Evolutionary conservation across 768 basidiomycete genomes (phyloP).

Genomic region (Kwoniella europaea): DNA sequence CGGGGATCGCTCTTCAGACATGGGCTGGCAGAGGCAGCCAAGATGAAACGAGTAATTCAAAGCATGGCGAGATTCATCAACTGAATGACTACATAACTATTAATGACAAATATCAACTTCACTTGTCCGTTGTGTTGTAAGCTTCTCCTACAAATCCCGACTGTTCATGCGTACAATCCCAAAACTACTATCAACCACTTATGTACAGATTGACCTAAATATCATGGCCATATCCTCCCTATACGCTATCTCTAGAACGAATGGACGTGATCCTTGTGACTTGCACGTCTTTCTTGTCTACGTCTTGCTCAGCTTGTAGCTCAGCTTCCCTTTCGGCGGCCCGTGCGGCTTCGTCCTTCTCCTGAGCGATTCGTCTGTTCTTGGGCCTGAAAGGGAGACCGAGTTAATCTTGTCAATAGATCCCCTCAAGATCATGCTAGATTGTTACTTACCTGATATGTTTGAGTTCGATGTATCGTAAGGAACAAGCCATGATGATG

Average conservation of each 20-base stretch:
- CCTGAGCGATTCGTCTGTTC: slow-evolving; percentile 18
- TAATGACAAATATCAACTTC: too few relatives aligned
- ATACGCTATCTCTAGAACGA: not conserved
- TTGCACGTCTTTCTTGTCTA: slow-evolving; percentile 15
- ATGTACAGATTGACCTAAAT: too few relatives aligned
- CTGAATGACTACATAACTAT: too few relatives aligned
- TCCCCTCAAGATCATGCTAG: not conserved
- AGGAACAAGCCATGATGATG: slow-evolving; percentile 33
- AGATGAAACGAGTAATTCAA: too few relatives aligned
- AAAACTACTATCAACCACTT: too few relatives aligned
- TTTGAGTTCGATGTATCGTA: slow-evolving; percentile 46
- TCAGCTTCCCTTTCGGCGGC: slow-evolving; percentile 11
- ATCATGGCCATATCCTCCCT: not conserved
- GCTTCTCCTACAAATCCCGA: too few relatives aligned
- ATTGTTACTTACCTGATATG: slow-evolving; percentile 32
- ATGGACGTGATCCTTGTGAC: slow-evolving; percentile 3
- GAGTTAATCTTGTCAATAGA: not conserved
- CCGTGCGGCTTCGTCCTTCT: slow-evolving; percentile 14
- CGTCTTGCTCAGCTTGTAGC: slow-evolving; percentile 9
- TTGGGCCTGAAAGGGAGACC: slow-evolving; percentile 11
- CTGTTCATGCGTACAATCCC: too few relatives aligned
- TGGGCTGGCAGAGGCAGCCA: too few relatives aligned
- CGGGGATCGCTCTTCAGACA: too few relatives aligned
- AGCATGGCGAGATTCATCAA: too few relatives aligned
- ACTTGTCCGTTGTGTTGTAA: too few relatives aligned